phyloP scores from a whole-genome alignment of 2,329 filamentous ascomycete genomes.

The Berkeleyomyces basicola region DNA sequence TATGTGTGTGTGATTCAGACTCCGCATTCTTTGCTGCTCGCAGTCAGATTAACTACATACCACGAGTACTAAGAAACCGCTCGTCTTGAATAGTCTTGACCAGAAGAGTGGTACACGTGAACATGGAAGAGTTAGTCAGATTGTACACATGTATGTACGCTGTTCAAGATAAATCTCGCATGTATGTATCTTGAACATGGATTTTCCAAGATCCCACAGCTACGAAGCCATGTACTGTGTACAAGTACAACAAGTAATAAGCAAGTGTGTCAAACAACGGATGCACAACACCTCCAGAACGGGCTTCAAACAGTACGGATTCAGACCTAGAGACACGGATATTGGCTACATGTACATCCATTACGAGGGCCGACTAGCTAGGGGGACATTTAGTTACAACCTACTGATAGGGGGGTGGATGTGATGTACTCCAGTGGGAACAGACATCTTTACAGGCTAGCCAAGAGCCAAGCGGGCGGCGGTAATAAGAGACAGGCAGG shows the following conservation, averaged over 20 bases:
- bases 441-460: neutral
- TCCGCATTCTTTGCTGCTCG: too few species aligned
- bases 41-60: too few species aligned
- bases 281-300: neutral
- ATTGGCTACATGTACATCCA: neutral
- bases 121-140: neutral
- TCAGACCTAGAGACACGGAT: neutral
- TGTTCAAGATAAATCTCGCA: neutral
- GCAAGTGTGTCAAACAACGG: neutral
- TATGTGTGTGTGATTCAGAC: neutral
- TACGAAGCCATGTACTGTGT: neutral
- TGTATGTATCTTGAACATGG: constrained; percentile 1
- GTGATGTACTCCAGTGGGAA: neutral
- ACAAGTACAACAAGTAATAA: neutral
- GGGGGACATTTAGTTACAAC: neutral
- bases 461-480: neutral
- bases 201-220: neutral
- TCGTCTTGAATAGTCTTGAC: too few species aligned
- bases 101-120: neutral
- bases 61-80: too few species aligned
- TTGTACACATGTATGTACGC: neutral
- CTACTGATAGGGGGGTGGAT: neutral
- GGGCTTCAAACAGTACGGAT: neutral
- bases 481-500: neutral
- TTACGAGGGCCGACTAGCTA: neutral